Evolutionary conservation across 2,329 filamentous ascomycete genomes (phyloP), one percentile per base, ranked within the genome.

Genomic region (Orbilia ellipsospora): DNA sequence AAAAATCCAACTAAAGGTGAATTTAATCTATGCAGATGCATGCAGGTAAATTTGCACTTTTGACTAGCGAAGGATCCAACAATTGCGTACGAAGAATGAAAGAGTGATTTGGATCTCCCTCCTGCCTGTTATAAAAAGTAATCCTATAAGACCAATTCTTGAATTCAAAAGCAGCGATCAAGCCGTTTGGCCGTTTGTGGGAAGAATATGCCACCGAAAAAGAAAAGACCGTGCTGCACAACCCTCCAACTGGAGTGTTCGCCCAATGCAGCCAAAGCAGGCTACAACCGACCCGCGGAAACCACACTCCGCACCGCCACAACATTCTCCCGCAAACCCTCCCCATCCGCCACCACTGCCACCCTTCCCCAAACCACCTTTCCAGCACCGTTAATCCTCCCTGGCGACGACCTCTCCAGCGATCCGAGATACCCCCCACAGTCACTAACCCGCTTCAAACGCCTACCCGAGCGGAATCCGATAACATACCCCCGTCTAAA

Each of bases 331-430:
- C 63, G 51, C 51, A 23, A 44, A 15, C 42, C 55, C 20, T 31
- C 23, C 23, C 12, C 40, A 18, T 36, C 10, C 12, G 18, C 26
- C 13, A 26, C 12, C 26, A 13, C 45, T 23, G 23, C 23, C 20
- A 18, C 51, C 1, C 69, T 56, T 15, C 36, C 48, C 18, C n/a
- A 69, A 0, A 78, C 72, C 36, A 81, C 82, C 0, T 91, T 89
- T 75, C 89, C 88, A 0, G 87, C 83, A 0, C 88, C 89, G 0
- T 79, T 91, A 4, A 82, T 90, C 0, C 81, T 91, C 0, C 89
- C 89, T 0, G 84, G 82, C 1, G 89, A 90, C 78, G 87, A 87
- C 18, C 82, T 91, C 0, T 84, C 85, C 0, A 81, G 83, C 40
- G 85, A 90, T 45, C 85, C 86, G 0, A 82, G 85, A 4, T 84